Base-by-base conservation (phyloP, 352 stramenopile species). In the Pythium dissotocum region DNA sequence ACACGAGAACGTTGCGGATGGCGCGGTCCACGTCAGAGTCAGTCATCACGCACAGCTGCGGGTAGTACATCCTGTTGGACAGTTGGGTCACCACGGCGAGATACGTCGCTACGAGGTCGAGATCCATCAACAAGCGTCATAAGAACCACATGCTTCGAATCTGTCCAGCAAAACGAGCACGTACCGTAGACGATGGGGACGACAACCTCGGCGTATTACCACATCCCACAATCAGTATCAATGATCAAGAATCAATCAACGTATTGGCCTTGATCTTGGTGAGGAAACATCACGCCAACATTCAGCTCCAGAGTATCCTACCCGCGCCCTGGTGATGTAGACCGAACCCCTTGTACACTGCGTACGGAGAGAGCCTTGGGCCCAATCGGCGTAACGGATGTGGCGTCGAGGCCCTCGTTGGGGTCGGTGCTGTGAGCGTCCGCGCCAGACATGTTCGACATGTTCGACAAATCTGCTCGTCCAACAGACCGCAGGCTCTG, bases 181-280 rank as follows among this genome's bases (percentile, higher is more conserved):
- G n/a, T n/a, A n/a, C 75, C 68, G 60, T 83, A 82, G 32, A 83
- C 72, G 2, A 78, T 16, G 8, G 78, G 76, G 6, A 82, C 67
- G 30, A 77, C 63, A 4, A 79, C 73, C 48, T 82, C 73, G 3
- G 75, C 61, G 46, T 75, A 83, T 58, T 85, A n/a, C n/a, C n/a
- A n/a, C n/a, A n/a, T n/a, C n/a, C n/a, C n/a, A n/a, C n/a, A n/a
- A n/a, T n/a, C n/a, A n/a, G n/a, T n/a, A n/a, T n/a, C n/a, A n/a
- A n/a, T n/a, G n/a, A n/a, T n/a, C n/a, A n/a, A n/a, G n/a, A n/a
- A n/a, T n/a, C n/a, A n/a, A n/a, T n/a, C n/a, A n/a, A n/a, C n/a
- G n/a, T n/a, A n/a, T n/a, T n/a, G n/a, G n/a, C n/a, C n/a, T n/a
- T n/a, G n/a, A n/a, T n/a, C n/a, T n/a, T n/a, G n/a, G n/a, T n/a